Evolutionary conservation across 2,329 filamentous ascomycete genomes (phyloP).

Genomic region (Talaromyces sp.): DNA sequence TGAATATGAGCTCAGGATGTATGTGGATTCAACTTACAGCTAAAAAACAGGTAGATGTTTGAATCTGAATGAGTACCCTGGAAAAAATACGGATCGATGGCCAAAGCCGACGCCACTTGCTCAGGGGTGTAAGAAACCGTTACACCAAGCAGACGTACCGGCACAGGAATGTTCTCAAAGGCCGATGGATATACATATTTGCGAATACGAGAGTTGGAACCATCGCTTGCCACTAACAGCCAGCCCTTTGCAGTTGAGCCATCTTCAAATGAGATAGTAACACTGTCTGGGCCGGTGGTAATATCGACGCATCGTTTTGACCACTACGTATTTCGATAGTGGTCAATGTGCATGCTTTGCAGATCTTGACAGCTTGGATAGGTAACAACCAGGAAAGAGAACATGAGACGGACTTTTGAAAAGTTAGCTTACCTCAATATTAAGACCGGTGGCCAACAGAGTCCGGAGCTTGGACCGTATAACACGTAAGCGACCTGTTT

Average conservation of each 20-base stretch:
- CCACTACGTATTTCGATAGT: slow-evolving; percentile 29
- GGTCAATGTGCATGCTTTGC: background rate
- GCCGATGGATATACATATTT: slow-evolving; percentile 26
- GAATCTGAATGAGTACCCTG: slow-evolving; percentile 53
- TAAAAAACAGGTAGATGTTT: slow-evolving; percentile 53
- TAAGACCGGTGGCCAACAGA: slow-evolving; percentile 46
- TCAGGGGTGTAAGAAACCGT: slow-evolving; percentile 42
- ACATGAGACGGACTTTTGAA: background rate
- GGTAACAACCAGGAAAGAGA: background rate
- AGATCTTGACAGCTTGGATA: background rate
- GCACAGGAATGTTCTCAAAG: slow-evolving; percentile 40
- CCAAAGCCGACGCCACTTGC: slow-evolving; percentile 42
- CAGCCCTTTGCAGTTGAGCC: slow-evolving; percentile 41
- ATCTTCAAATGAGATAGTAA: slow-evolving; percentile 49
- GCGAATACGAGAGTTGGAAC: slow-evolving; percentile 46
- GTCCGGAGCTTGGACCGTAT: slow-evolving; percentile 46
- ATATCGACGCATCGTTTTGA: slow-evolving; percentile 36
- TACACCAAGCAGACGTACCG: slow-evolving; percentile 50
- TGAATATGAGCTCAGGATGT: background rate
- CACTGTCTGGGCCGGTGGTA: slow-evolving; percentile 31
- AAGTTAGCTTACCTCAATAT: slow-evolving; percentile 44
- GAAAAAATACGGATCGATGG: slow-evolving; percentile 54
- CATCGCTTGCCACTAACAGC: slow-evolving; percentile 53
- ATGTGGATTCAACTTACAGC: slow-evolving; percentile 35
- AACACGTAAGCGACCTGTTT: slow-evolving; percentile 48